Conservation (phyloP, 371 early-diverging fungal species). For the Parasitella parasitica region DNA sequence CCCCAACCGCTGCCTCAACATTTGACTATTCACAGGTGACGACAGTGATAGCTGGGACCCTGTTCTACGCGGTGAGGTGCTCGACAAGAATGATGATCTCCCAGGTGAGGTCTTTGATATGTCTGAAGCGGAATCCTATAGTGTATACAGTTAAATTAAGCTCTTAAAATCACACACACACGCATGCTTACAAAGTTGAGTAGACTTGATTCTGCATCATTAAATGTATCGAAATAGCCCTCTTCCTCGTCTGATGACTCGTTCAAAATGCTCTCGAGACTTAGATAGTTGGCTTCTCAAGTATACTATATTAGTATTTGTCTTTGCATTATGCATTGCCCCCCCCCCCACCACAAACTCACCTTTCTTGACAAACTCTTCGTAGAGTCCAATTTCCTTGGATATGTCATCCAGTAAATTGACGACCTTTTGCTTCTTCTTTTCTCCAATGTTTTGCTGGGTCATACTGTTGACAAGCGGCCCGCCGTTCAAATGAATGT, state of each 20-base stretch:
- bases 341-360: no score
- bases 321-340: not conserved
- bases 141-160: not conserved
- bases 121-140: constrained; percentile 50
- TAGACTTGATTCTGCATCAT: constrained; percentile 41
- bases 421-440: constrained; percentile 47
- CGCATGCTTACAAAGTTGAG: constrained; percentile 36
- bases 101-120: constrained; percentile 33
- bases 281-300: constrained; percentile 49
- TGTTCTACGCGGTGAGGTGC: constrained; percentile 12
- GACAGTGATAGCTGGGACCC: constrained; percentile 12
- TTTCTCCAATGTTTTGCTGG: constrained; percentile 36
- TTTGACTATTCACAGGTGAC: constrained; percentile 3
- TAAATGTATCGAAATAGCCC: constrained; percentile 21
- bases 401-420: constrained; percentile 62
- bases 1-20: constrained; percentile 11
- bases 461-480: constrained; percentile 37
- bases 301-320: no score
- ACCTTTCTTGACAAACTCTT: constrained; percentile 79
- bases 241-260: constrained; percentile 48
- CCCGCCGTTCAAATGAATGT: constrained; percentile 60
- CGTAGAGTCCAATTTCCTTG: constrained; percentile 69
- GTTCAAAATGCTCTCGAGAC: constrained; percentile 55
- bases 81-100: constrained; percentile 19
- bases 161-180: no score